These are phyloP conservation scores for Thermomyces lanuginosus DNA, from an alignment of 2,329 filamentous ascomycete genomes.

Conservation along the genomic window DNA sequence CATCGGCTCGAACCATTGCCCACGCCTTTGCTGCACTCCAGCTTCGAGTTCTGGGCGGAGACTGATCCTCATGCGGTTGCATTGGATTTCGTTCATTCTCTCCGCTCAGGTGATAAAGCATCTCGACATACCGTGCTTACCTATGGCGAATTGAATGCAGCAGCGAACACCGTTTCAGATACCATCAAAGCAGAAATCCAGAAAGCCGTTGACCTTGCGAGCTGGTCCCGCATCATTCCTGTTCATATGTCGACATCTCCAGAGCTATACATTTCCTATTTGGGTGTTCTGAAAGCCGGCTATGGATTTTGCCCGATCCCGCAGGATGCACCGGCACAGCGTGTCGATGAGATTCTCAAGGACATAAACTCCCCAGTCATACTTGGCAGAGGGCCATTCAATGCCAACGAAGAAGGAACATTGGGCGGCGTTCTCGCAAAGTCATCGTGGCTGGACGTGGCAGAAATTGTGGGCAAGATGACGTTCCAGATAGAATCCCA, in stretches of 20 bases:
- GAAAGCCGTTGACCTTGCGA: not conserved
- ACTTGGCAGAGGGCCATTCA: constrained; percentile 10
- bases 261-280: constrained; percentile 23
- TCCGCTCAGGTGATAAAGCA: constrained; percentile 7
- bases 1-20: constrained; percentile 2
- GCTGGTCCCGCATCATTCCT: constrained; percentile 11
- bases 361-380: constrained; percentile 1
- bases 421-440: no score
- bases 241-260: constrained; percentile 18
- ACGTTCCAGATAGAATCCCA: constrained; percentile 9
- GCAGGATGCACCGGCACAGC: constrained; percentile 17
- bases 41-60: constrained; percentile 14
- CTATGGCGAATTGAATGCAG: constrained; percentile 12
- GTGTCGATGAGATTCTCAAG: constrained; percentile 8
- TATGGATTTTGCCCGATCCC: constrained; percentile 17
- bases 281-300: constrained; percentile 3
- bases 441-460: constrained; percentile 11
- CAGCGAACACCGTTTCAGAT: constrained; percentile 10
- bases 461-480: no score
- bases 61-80: constrained; percentile 11
- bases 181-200: constrained; percentile 9
- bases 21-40: constrained; percentile 11
- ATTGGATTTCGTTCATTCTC: constrained; percentile 14
- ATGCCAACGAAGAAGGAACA: no score
- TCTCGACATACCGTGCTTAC: constrained; percentile 13